Conservation (phyloP, 1,284 basidiomycete species). For the Kwoniella shivajii region DNA sequence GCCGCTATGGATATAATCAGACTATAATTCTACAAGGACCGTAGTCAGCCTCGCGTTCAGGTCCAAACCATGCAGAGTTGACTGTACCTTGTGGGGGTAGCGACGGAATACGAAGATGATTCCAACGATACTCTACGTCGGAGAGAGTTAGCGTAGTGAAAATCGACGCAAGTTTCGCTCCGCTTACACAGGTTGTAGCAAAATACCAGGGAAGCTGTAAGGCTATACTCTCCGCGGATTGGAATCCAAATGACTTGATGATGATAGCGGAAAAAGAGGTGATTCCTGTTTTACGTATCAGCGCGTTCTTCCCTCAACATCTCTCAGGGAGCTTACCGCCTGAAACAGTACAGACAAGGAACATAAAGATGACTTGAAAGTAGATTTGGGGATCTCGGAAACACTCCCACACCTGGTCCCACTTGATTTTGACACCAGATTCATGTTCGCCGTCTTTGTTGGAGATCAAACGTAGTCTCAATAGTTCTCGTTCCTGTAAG, state of each 20-base stretch:
- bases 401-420: slow-evolving; percentile 15
- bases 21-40: slow-evolving; percentile 1
- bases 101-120: not conserved
- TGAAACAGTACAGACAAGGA: slow-evolving; percentile 11
- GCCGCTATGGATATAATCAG: slow-evolving; percentile 6
- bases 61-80: slow-evolving; percentile 1
- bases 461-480: slow-evolving; percentile 18
- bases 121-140: not conserved
- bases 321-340: slow-evolving; percentile 12
- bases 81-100: slow-evolving; percentile 4
- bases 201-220: slow-evolving; percentile 23
- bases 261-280: slow-evolving; percentile 22
- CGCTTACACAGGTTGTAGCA: not conserved
- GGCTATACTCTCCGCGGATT: slow-evolving; percentile 14
- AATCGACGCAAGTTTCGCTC: not conserved
- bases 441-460: slow-evolving; percentile 25
- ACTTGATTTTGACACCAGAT: slow-evolving; percentile 20
- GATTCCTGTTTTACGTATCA: slow-evolving; percentile 4
- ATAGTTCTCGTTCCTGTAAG: slow-evolving; percentile 10
- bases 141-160: too few species aligned
- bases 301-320: not conserved
- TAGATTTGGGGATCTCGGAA: slow-evolving; percentile 19
- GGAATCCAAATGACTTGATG: slow-evolving; percentile 19
- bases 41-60: slow-evolving; percentile 5
- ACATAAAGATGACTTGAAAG: slow-evolving; percentile 15